Conservation (phyloP, 768 basidiomycete genomes). For the Boletus pseudopeckii region DNA sequence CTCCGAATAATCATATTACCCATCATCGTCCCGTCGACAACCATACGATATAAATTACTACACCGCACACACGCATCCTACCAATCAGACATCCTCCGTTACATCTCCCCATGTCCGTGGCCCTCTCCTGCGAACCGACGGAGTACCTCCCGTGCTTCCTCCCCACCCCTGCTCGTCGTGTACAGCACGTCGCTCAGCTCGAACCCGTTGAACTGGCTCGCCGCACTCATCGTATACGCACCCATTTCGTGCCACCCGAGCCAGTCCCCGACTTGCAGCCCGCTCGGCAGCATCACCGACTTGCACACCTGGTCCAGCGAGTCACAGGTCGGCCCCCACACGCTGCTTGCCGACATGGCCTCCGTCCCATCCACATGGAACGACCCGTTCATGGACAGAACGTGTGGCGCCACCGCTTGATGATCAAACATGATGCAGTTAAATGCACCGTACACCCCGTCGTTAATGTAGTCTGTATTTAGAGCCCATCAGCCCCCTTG, state of each 20-base stretch:
- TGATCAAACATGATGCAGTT: conserved; percentile 99
- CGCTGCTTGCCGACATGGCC: conserved; percentile 54
- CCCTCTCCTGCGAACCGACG: conserved; percentile 45
- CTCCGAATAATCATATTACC: conserved; percentile 12
- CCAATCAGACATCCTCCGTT: not conserved
- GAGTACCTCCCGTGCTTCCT: conserved; percentile 53
- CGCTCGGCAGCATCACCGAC: conserved; percentile 56
- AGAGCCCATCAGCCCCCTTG: not conserved
- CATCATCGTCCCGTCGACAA: conserved; percentile 2
- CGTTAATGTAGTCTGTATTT: conserved; percentile 92
- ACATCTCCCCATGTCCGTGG: conserved; percentile 32
- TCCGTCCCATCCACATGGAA: conserved; percentile 43
- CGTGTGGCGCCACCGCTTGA: conserved; percentile 82
- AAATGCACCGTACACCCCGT: conserved; percentile 96
- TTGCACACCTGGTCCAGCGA: conserved; percentile 90
- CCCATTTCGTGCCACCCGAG: conserved; percentile 98
- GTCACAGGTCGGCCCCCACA: conserved; percentile 99
- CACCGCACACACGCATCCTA: not conserved
- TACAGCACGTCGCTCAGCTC: conserved; percentile 77
- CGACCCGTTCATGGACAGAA: conserved; percentile 65
- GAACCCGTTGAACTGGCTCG: conserved; percentile 94
- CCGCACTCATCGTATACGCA: conserved; percentile 97
- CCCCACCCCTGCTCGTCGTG: conserved; percentile 58
- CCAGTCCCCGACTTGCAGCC: conserved; percentile 92
- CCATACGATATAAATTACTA: conserved; percentile 12